A percentile compares a stretch with the other conserved stretches of the same genome.
phyloP scores from a whole-genome alignment of 1,139 yeast genomes.

The Blastobotrys capitulatus region DNA sequence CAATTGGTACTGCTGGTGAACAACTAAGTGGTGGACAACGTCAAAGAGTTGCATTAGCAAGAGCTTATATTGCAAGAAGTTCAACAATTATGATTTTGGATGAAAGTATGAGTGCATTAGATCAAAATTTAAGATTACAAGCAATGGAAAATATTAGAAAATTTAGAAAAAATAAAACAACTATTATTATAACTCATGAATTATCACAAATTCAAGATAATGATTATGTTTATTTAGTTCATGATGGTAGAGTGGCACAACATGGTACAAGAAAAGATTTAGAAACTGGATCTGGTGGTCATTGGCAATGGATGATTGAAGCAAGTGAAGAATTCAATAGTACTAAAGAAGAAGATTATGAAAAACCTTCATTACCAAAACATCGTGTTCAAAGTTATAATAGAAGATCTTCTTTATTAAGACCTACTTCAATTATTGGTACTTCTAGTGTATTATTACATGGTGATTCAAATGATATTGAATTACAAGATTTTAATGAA shows the following conservation, averaged over 20 bases:
- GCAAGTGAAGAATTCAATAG: background rate
- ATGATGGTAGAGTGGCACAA: slow-evolving; percentile 50
- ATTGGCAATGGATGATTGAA: slow-evolving; percentile 4
- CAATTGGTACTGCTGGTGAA: slow-evolving; percentile 42
- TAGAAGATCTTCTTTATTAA: background rate
- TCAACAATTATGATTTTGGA: slow-evolving; percentile 74
- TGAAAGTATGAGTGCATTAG: slow-evolving; percentile 82
- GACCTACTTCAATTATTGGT: slow-evolving; percentile 5
- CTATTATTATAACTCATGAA: slow-evolving; percentile 79
- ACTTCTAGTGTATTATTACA: background rate
- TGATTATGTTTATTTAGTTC: slow-evolving; percentile 55
- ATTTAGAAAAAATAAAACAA: slow-evolving; percentile 68
- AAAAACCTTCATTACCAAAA: background rate
- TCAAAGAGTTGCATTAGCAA: slow-evolving; percentile 75
- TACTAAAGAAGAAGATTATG: background rate
- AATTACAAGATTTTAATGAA: background rate
- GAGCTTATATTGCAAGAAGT: slow-evolving; percentile 62
- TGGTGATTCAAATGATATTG: background rate
- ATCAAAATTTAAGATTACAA: slow-evolving; percentile 41
- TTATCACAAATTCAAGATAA: slow-evolving; percentile 46
- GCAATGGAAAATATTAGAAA: slow-evolving; percentile 46
- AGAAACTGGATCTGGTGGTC: slow-evolving; percentile 12
- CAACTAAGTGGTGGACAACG: slow-evolving; percentile 87
- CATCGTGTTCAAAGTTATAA: background rate
- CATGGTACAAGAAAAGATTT: slow-evolving; percentile 39